Evolutionary conservation across 2,329 filamentous ascomycete genomes (phyloP), one percentile per base, ranked within the genome.

Genomic region (Macrophomina phaseolina): DNA sequence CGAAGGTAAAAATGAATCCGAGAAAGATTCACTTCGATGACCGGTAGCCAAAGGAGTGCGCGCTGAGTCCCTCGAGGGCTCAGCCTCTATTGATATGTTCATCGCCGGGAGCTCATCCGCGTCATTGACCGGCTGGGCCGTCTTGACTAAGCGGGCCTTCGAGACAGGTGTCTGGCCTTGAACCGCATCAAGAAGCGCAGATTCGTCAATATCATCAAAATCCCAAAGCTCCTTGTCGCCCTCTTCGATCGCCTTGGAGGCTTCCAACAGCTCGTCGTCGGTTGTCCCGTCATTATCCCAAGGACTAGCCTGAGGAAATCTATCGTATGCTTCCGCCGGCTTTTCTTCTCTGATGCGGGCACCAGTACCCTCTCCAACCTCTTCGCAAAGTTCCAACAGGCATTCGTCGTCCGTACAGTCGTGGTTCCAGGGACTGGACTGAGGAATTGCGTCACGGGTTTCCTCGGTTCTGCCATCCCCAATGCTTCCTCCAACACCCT

Each of bases 211-310:
- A 8, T 70, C 70, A 67, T 38, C 58, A 11, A 55, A 71, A 51
- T 78, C 75, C 70, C 74, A 78, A 4, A 73, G 75, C 63, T 78
- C 76, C 60, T 73, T 75, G 8, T 76, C 74, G 11, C 46, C 46
- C 11, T 28, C 28, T 16, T 53, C 23, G 23, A 23, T 23, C 23
- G 23, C 23, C 23, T 23, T 23, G 23, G 23, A 23, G 23, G 23
- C 23, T 23, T 23, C 23, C 23, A 23, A 23, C 23, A 23, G 23
- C 23, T 23, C 23, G 23, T 23, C 23, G 23, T 23, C 23, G 23
- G 23, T 23, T 23, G 23, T 23, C 23, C 23, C 23, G 23, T 23
- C 23, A 23, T 23, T 23, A 3, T 23, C 23, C 23, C 23, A 23
- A 23, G 23, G 23, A 23, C 23, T 3, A 23, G 23, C 23, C 23